Conservation (phyloP, 2,329 filamentous ascomycete species). For the Aspergillus floridensis region DNA sequence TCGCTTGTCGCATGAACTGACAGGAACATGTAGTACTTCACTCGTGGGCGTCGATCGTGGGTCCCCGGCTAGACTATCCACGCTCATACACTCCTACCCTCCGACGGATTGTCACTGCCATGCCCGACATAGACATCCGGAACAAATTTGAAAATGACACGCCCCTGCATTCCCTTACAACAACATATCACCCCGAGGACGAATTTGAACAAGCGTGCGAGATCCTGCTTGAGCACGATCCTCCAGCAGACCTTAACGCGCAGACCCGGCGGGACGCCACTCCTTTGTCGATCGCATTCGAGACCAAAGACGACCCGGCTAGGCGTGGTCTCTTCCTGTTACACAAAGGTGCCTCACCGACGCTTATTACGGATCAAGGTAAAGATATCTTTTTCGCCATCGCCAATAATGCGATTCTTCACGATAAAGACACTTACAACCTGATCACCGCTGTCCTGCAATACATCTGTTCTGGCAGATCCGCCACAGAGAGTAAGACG, state of each 20-base stretch:
- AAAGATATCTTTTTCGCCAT: conserved; percentile 25
- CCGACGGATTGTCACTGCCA: conserved; percentile 15
- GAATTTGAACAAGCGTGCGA: conserved; percentile 25
- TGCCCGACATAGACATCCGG: conserved; percentile 17
- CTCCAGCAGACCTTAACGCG: conserved; percentile 21
- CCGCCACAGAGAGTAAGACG: not conserved
- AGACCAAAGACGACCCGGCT: conserved; percentile 13
- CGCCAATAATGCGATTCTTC: conserved; percentile 19
- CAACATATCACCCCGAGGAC: conserved; percentile 21
- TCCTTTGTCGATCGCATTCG: conserved; percentile 22
- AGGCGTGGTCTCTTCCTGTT: conserved; percentile 21
- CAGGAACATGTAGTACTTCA: conserved; percentile 19
- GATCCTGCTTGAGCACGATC: conserved; percentile 18
- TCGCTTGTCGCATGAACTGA: not conserved
- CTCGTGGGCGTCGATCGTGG: conserved; percentile 22
- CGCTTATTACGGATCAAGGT: conserved; percentile 8
- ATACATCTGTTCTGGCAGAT: conserved; percentile 6
- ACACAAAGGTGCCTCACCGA: conserved; percentile 20
- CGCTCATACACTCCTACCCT: conserved; percentile 21
- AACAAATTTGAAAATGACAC: conserved; percentile 21
- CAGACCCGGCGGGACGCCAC: conserved; percentile 18
- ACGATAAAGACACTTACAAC: conserved; percentile 22
- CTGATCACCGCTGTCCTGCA: conserved; percentile 20
- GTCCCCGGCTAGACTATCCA: conserved; percentile 24
- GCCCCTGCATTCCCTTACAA: conserved; percentile 23